Percentiles rank a stretch among this genome's conserved stretches.
These are phyloP conservation scores for Ministeria vibrans DNA, from an alignment of 78 protist species.

Conservation along the genomic window DNA sequence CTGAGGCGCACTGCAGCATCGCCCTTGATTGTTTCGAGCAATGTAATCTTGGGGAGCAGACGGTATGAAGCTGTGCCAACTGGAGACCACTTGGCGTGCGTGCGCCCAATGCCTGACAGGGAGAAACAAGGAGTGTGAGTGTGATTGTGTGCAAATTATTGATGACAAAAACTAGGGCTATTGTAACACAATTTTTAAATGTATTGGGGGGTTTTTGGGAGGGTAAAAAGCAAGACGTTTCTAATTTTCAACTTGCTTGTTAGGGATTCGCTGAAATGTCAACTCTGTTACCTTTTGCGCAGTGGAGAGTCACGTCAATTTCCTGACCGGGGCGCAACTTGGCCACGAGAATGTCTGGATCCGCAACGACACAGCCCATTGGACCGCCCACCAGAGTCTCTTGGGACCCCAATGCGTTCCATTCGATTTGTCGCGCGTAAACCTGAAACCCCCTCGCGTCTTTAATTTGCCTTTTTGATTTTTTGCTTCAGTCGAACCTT, in stretches of 20 bases:
- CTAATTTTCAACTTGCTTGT: too few species aligned
- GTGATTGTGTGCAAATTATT: too few species aligned
- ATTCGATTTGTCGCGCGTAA: not conserved
- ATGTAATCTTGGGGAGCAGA: conserved; percentile 65
- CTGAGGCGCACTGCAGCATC: conserved; percentile 51
- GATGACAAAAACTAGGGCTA: too few species aligned
- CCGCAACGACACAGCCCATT: too few species aligned
- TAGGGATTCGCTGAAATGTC: too few species aligned
- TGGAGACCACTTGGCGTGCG: conserved; percentile 94
- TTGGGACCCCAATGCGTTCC: too few species aligned
- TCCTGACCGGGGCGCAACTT: conserved; percentile 79
- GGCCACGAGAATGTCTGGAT: conserved; percentile 80
- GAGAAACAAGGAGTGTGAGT: conserved; percentile 33
- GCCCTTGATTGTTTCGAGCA: conserved; percentile 41
- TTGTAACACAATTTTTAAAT: too few species aligned
- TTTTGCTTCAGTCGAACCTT: too few species aligned
- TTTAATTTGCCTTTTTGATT: too few species aligned
- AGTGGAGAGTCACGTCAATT: conserved; percentile 6
- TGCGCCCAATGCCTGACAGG: conserved; percentile 78
- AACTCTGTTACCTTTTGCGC: conserved; percentile 30
- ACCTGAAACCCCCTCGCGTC: too few species aligned
- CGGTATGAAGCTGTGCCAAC: conserved; percentile 91
- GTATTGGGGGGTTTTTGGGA: too few species aligned
- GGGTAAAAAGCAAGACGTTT: too few species aligned
- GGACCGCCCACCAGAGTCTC: not conserved